These are phyloP conservation scores for Melocanna baccifera DNA, from an alignment of 176 grass and related monocot species.

Conservation along the genomic window DNA sequence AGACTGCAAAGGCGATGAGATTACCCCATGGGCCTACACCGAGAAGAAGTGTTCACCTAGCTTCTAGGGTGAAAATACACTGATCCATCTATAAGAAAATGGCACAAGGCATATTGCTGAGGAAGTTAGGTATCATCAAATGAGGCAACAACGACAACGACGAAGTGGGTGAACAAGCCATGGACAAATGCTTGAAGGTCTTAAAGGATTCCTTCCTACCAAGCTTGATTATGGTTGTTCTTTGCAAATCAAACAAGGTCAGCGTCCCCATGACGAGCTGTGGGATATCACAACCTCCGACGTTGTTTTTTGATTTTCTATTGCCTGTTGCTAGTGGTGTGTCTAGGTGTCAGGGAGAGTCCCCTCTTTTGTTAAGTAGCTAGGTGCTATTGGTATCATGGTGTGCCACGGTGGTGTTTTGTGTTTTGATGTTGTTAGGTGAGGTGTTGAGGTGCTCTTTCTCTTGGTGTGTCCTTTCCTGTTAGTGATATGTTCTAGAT, in stretches of 20 bases:
- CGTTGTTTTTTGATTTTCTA: background rate
- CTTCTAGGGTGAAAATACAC: background rate
- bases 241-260: background rate
- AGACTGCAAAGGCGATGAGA: too few species aligned
- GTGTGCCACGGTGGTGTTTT: background rate
- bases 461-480: background rate
- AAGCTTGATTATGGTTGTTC: background rate
- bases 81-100: background rate
- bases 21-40: background rate
- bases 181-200: background rate
- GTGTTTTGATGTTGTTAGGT: background rate
- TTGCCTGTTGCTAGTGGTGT: background rate
- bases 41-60: background rate
- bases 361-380: background rate
- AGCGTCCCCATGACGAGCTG: background rate
- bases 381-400: background rate
- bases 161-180: background rate
- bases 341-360: background rate
- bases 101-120: background rate
- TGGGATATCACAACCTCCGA: background rate
- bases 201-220: background rate
- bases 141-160: accelerated
- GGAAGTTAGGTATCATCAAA: background rate
- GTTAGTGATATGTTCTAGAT: too few species aligned
- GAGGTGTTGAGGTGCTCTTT: background rate